Percentiles rank a stretch among this genome's conserved stretches.
phyloP scores from a whole-genome alignment of 345 rosid genomes.

The Sapria himalayana region DNA sequence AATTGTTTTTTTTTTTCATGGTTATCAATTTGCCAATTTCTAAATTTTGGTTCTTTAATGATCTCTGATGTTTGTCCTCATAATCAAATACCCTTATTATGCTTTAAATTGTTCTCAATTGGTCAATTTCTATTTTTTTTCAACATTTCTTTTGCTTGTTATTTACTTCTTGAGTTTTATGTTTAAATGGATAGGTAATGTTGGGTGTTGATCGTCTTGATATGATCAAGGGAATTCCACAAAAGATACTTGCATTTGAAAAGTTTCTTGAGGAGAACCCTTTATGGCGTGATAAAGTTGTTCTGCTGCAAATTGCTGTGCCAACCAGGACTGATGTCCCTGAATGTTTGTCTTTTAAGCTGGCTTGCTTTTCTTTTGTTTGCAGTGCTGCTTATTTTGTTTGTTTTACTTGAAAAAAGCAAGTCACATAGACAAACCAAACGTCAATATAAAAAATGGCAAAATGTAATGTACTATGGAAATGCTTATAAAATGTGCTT shows the following conservation, averaged over 20 bases:
- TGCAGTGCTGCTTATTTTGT: not conserved
- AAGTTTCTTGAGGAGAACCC: constrained; percentile 44
- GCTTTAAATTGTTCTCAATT: no score
- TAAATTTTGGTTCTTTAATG: no score
- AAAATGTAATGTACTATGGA: no score
- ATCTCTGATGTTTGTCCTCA: no score
- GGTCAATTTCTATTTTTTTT: constrained; percentile 1
- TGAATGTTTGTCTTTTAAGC: constrained; percentile 16
- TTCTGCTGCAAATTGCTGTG: constrained; percentile 42
- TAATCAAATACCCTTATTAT: no score
- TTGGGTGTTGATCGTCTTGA: constrained; percentile 50
- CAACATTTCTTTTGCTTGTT: constrained; percentile 3
- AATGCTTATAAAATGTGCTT: no score
- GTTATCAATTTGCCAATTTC: no score
- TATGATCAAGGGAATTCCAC: constrained; percentile 50
- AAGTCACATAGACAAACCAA: no score
- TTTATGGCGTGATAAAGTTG: constrained; percentile 38
- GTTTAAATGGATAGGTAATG: constrained; percentile 26
- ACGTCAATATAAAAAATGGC: no score
- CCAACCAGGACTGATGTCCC: constrained; percentile 45
- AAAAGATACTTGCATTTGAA: constrained; percentile 46
- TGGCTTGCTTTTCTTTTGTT: not conserved
- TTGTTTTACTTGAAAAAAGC: no score
- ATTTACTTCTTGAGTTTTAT: no score
- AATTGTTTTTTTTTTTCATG: no score